phyloP scores from a whole-genome alignment of 495 filamentous ascomycete genomes.

The Penicillium longicatenatum region DNA sequence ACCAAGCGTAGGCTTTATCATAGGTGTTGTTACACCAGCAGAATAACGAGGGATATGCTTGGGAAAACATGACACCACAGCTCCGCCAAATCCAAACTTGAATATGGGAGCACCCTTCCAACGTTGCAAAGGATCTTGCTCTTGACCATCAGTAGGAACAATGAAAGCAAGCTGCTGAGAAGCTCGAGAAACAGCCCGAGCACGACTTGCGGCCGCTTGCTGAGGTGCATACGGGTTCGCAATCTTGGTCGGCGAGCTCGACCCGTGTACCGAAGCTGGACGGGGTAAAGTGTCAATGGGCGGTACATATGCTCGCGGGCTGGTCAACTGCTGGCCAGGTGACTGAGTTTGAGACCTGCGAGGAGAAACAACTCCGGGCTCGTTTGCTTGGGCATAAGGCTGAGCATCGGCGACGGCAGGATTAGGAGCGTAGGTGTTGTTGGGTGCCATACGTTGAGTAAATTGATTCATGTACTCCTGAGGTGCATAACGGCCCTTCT shows the following conservation, averaged over 20 bases:
- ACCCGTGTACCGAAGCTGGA: conserved; percentile 68
- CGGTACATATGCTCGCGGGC: conserved; percentile 50
- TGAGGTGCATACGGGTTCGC: conserved; percentile 40
- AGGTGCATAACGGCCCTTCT: conserved; percentile 42
- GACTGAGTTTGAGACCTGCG: conserved; percentile 86
- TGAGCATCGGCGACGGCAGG: conserved; percentile 38
- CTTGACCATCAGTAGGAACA: conserved; percentile 75
- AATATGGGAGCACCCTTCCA: conserved; percentile 91
- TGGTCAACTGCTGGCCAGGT: conserved; percentile 60
- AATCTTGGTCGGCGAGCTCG: conserved; percentile 50
- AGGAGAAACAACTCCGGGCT: conserved; percentile 52
- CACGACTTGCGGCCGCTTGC: conserved; percentile 26
- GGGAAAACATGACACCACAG: conserved; percentile 81
- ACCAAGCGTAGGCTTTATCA: conserved; percentile 81
- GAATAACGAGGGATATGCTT: conserved; percentile 85
- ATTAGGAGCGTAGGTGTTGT: conserved; percentile 34
- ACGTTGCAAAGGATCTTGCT: conserved; percentile 74
- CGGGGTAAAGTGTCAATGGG: conserved; percentile 58
- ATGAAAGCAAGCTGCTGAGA: conserved; percentile 55
- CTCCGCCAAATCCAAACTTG: conserved; percentile 85
- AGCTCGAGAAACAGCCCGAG: conserved; percentile 32
- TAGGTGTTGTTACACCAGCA: conserved; percentile 67
- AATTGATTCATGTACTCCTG: conserved; percentile 56
- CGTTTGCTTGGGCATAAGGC: conserved; percentile 25
- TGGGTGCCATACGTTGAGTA: conserved; percentile 49